Base-by-base conservation (phyloP, 352 stramenopile genomes). In the Phytophthora podocarpi region DNA sequence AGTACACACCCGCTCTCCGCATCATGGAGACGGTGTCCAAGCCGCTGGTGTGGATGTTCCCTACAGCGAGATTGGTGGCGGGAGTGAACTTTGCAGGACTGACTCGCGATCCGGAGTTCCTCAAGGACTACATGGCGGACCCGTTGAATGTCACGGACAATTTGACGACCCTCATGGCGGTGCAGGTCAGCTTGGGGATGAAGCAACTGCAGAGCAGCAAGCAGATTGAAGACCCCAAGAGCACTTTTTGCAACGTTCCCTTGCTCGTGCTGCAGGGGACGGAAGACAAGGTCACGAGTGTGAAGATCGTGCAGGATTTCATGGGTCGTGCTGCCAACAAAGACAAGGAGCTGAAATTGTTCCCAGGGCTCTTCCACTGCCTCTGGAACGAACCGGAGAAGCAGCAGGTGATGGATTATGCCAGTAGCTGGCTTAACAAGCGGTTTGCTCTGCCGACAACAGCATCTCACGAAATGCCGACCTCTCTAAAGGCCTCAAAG, bases 301-400 rank as follows among this genome's bases (percentile, higher is more conserved):
- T 85, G 5, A 59, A 69, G 15, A 21, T 80, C n/a, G 78, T 78
- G 3, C 27, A 74, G 24, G 46, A 68, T 28, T 92, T 92, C 36
- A 74, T 78, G 45, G 51, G 43, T 5, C 69, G 75, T 12, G 31
- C 80, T 20, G 66, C 63, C 0, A 81, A 47, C 41, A 54, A 28
- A 3, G 80, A 90, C 74, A 92, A 92, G 60, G 64, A 78, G 36
- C 70, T 90, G 43, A 78, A 76, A 57, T 21, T 84, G 12, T 80
- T 92, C 27, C 62, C 75, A 2, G 81, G 71, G 1, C 50, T 76
- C 11, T 90, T 71, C 48, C 81, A 92, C 23, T 70, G 71, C 26
- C 58, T 90, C 4, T 89, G 80, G 53, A 75, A 90, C 32, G 83
- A 92, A 49, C 74, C 74, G 1, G 78, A 90, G 45, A 74, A 76